phyloP scores from a whole-genome alignment of 805 yeast genomes.

The Candida nonsorbophila region DNA sequence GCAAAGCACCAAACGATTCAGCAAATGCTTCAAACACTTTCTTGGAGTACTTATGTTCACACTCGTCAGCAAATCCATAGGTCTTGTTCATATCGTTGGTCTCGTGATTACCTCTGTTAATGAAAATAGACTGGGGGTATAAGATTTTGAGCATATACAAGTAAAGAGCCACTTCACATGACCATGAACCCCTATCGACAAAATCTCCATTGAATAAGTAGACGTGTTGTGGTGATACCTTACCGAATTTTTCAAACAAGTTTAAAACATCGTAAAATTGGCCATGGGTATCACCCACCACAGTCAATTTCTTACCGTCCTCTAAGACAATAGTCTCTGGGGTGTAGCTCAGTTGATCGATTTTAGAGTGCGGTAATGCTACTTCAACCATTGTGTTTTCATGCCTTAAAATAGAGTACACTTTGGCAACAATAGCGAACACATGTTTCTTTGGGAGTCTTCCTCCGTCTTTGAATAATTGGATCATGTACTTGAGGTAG shows the following conservation, averaged over 20 bases:
- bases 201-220: conserved; percentile 95
- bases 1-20: conserved; percentile 80
- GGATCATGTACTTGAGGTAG: conserved; percentile 62
- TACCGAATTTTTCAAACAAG: conserved; percentile 70
- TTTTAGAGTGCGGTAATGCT: conserved; percentile 29
- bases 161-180: conserved; percentile 88
- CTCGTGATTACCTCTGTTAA: conserved; percentile 96
- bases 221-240: conserved; percentile 59
- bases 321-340: conserved; percentile 20
- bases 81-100: conserved; percentile 95
- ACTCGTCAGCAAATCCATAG: conserved; percentile 95
- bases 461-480: conserved; percentile 68
- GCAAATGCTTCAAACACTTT: conserved; percentile 77
- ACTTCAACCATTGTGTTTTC: conserved; percentile 81
- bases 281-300: conserved; percentile 98
- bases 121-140: conserved; percentile 62
- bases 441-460: conserved; percentile 77
- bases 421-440: conserved; percentile 73
- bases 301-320: conserved; percentile 53
- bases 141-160: conserved; percentile 72
- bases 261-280: conserved; percentile 88
- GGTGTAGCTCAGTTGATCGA: conserved; percentile 5
- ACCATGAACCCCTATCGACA: conserved; percentile 98
- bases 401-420: conserved; percentile 52
- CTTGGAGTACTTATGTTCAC: conserved; percentile 82